Percentiles rank a stretch among this genome's conserved stretches.
These are phyloP conservation scores for Cyberlindnera subsufficiens DNA, from an alignment of 805 yeast species.

Conservation along the genomic window DNA sequence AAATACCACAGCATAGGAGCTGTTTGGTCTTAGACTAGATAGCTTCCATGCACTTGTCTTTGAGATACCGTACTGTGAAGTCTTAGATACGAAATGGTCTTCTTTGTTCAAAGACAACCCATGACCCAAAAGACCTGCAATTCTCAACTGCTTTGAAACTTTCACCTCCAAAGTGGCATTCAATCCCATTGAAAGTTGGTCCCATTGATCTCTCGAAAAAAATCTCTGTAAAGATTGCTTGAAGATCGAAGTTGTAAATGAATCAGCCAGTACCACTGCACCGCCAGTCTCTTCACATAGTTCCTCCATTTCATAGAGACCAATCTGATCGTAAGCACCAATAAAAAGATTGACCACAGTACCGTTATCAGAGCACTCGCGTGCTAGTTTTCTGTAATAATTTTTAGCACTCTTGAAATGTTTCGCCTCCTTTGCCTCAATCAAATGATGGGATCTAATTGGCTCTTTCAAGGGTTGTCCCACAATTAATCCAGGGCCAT, in stretches of 20 bases:
- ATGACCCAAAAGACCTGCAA: conserved; percentile 60
- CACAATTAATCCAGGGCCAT: conserved; percentile 60
- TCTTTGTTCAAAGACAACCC: conserved; percentile 40
- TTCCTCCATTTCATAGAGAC: conserved; percentile 60
- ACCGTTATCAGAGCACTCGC: conserved; percentile 41
- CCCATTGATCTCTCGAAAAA: conserved; percentile 34
- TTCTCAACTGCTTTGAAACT: conserved; percentile 41
- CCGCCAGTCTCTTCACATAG: conserved; percentile 59
- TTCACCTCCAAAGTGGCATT: conserved; percentile 58
- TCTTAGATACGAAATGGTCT: conserved; percentile 15
- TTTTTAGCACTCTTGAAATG: conserved; percentile 36
- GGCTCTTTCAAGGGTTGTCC: conserved; percentile 53
- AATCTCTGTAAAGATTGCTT: conserved; percentile 57
- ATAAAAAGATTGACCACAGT: conserved; percentile 52
- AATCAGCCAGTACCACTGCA: conserved; percentile 53
- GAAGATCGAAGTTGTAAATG: conserved; percentile 62
- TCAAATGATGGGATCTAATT: conserved; percentile 60
- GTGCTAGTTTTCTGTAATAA: conserved; percentile 46
- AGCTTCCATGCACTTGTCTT: conserved; percentile 56
- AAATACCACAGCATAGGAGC: conserved; percentile 53
- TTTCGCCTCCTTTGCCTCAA: conserved; percentile 38
- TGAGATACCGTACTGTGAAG: conserved; percentile 37
- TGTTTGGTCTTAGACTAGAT: conserved; percentile 49
- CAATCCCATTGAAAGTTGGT: conserved; percentile 43
- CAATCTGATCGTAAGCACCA: conserved; percentile 67